phyloP scores from a whole-genome alignment of 2,329 filamentous ascomycete species.

The Teratosphaeria nubilosa region DNA sequence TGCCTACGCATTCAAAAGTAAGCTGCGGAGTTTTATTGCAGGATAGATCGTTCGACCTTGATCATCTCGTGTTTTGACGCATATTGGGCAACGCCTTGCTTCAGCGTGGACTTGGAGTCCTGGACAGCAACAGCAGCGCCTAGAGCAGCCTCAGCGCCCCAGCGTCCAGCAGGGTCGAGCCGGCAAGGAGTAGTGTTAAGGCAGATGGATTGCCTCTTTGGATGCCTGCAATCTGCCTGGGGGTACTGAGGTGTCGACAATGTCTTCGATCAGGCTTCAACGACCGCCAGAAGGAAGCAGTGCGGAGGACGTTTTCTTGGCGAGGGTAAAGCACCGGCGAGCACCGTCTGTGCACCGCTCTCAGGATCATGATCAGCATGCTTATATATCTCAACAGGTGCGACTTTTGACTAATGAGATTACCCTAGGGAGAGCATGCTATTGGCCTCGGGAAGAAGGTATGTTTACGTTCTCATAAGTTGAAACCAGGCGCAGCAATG shows the following conservation, averaged over 20 bases:
- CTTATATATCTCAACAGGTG: too few relatives aligned
- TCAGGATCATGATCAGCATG: background rate
- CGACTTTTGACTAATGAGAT: too few relatives aligned
- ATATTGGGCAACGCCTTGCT: background rate
- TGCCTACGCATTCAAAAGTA: background rate
- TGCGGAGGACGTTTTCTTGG: background rate
- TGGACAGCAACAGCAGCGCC: background rate
- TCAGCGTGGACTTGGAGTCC: background rate
- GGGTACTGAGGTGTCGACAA: background rate
- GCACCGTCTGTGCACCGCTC: background rate
- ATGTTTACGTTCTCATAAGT: background rate
- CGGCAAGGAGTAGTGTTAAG: background rate
- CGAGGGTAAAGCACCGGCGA: background rate
- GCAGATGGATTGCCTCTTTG: background rate
- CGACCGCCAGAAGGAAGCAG: background rate
- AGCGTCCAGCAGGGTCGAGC: background rate
- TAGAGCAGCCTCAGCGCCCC: background rate
- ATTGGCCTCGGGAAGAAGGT: conserved; percentile 76
- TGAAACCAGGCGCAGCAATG: background rate
- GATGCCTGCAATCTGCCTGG: background rate
- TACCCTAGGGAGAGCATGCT: conserved; percentile 60
- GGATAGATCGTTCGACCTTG: background rate
- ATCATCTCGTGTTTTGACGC: background rate
- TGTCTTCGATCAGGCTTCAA: background rate
- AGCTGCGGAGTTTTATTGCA: background rate